Evolutionary conservation across 106 monocot species (phyloP).

Genomic region (Dendrobium catenatum): DNA sequence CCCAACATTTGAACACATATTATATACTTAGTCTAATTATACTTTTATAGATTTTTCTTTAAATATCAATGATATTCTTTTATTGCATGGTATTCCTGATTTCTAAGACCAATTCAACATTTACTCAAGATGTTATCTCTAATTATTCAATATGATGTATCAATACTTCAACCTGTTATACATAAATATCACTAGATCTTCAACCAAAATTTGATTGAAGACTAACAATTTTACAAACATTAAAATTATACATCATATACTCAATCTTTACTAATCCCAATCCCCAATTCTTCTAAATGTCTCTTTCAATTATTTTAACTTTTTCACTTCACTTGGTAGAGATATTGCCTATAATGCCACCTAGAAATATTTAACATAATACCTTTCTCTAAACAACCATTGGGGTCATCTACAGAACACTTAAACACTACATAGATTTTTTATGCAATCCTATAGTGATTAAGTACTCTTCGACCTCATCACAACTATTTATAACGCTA

Average conservation of each 20-base stretch:
- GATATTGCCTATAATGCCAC: background rate
- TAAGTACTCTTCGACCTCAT: background rate
- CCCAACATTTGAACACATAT: background rate
- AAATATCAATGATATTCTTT: background rate
- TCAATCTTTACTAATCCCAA: background rate
- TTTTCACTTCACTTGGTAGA: background rate
- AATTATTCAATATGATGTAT: background rate
- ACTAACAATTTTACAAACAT: background rate
- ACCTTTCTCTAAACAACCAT: background rate
- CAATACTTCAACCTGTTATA: background rate
- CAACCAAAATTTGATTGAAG: background rate
- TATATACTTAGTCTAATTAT: background rate
- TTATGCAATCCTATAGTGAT: background rate
- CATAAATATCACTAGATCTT: background rate
- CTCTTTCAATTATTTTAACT: background rate
- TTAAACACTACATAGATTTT: background rate
- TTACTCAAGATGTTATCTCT: no score
- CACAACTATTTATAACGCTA: background rate
- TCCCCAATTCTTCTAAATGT: background rate
- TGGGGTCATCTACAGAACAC: background rate
- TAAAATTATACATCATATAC: background rate
- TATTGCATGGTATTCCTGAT: background rate
- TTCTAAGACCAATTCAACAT: background rate
- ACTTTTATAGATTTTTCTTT: background rate
- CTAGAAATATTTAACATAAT: no score